Evolutionary conservation across 2,329 filamentous ascomycete species (phyloP).

Genomic region (Scedosporium apiospermum): DNA sequence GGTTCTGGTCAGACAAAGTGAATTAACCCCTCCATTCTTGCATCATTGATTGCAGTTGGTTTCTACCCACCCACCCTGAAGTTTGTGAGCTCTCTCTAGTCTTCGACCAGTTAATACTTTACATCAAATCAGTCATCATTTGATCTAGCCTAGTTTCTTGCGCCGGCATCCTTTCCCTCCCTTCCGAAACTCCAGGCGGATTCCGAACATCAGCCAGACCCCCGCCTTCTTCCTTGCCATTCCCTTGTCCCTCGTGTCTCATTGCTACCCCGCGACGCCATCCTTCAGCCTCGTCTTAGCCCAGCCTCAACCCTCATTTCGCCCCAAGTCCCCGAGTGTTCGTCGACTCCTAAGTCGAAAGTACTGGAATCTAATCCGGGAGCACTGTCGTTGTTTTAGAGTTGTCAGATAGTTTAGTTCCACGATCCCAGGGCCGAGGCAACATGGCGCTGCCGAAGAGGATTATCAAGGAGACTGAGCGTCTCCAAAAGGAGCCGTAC

Average conservation of each 20-base stretch:
- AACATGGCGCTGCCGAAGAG: conserved; percentile 79
- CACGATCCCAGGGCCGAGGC: not conserved
- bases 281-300: conserved; percentile 2
- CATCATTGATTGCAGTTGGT: no score
- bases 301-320: not conserved
- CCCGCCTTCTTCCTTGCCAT: not conserved
- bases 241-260: not conserved
- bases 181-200: no score
- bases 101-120: no score
- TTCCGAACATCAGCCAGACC: no score
- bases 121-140: no score
- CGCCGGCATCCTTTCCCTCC: no score
- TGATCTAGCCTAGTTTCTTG: no score
- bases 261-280: conserved; percentile 3
- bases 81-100: no score
- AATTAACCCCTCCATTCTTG: no score
- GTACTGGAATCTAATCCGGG: not conserved
- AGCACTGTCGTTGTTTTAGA: not conserved
- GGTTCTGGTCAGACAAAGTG: no score
- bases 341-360: not conserved
- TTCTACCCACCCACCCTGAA: no score
- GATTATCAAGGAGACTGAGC: conserved; percentile 97
- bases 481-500: conserved; percentile 92
- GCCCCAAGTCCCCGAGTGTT: not conserved
- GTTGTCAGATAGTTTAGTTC: not conserved